Percentiles rank a stretch among this genome's conserved stretches.
Conservation (phyloP, 768 basidiomycete genomes). For the Rhodotorula sphaerocarpa region DNA sequence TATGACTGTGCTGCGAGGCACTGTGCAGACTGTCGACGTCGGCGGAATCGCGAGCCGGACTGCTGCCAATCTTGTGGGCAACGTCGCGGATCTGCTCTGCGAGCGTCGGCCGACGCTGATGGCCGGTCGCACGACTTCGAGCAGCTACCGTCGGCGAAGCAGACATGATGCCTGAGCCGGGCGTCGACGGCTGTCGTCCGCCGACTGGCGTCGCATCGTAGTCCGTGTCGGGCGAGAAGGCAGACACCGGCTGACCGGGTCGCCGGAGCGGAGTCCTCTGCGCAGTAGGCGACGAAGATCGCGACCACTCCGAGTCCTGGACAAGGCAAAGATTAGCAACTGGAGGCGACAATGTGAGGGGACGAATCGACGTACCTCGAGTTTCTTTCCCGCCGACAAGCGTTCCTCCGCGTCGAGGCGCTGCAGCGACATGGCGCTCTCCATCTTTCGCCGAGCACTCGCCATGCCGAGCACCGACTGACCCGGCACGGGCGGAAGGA, state of each 20-base stretch:
- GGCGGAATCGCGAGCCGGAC: conserved; percentile 6
- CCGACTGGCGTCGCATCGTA: conserved; percentile 30
- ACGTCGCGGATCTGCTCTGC: conserved; percentile 29
- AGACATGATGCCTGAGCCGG: not conserved
- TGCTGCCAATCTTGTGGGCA: conserved; percentile 17
- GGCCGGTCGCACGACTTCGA: not conserved
- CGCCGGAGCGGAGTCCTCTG: conserved; percentile 53
- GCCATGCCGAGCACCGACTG: conserved; percentile 25
- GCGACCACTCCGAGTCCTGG: conserved; percentile 9
- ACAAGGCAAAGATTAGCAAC: no score
- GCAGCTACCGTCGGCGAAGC: not conserved
- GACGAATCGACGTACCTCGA: conserved; percentile 7
- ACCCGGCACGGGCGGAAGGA: conserved; percentile 31
- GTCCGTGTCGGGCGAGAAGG: conserved; percentile 7
- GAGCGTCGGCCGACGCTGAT: conserved; percentile 29
- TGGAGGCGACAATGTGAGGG: no score
- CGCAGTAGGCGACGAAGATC: conserved; percentile 37
- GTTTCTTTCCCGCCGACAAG: conserved; percentile 6
- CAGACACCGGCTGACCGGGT: conserved; percentile 46
- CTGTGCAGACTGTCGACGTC: conserved; percentile 8
- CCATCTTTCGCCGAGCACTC: conserved; percentile 38
- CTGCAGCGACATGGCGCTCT: conserved; percentile 21
- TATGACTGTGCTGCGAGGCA: conserved; percentile 11
- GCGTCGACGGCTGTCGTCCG: not conserved
- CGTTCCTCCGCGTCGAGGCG: conserved; percentile 39